Evolutionary conservation across 2,329 filamentous ascomycete species (phyloP).

Genomic region (Penicillium occitanis): DNA sequence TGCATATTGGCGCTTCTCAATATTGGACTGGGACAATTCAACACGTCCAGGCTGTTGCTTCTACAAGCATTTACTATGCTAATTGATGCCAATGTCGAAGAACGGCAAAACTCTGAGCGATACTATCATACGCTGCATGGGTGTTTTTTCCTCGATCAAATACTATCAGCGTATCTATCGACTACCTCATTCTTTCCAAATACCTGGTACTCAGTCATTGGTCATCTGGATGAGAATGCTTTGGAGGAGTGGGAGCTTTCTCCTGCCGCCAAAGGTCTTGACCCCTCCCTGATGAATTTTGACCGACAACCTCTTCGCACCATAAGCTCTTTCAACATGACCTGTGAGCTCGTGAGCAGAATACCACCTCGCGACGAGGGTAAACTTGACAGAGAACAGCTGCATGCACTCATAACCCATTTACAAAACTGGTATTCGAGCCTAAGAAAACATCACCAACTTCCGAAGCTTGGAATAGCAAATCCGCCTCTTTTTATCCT

Average conservation of each 20-base stretch:
- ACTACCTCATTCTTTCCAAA: constrained; percentile 14
- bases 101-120: constrained; percentile 22
- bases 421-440: constrained; percentile 18
- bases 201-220: constrained; percentile 10
- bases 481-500: constrained; percentile 16
- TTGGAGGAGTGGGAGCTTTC: constrained; percentile 21
- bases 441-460: constrained; percentile 21
- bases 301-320: constrained; percentile 19
- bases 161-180: constrained; percentile 44
- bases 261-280: not conserved
- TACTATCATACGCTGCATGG: constrained; percentile 27
- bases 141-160: constrained; percentile 27
- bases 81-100: constrained; percentile 43
- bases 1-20: constrained; percentile 63
- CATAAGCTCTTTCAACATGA: constrained; percentile 19
- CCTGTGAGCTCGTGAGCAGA: constrained; percentile 15
- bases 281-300: not conserved
- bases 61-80: constrained; percentile 62
- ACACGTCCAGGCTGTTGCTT: constrained; percentile 63
- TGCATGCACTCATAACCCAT: constrained; percentile 12
- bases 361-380: constrained; percentile 7
- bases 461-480: constrained; percentile 11
- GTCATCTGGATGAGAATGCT: constrained; percentile 19
- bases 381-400: constrained; percentile 4
- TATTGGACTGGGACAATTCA: constrained; percentile 58